phyloP scores from a whole-genome alignment of 1,284 basidiomycete genomes.

The Cryptococcus jaspeensis region DNA sequence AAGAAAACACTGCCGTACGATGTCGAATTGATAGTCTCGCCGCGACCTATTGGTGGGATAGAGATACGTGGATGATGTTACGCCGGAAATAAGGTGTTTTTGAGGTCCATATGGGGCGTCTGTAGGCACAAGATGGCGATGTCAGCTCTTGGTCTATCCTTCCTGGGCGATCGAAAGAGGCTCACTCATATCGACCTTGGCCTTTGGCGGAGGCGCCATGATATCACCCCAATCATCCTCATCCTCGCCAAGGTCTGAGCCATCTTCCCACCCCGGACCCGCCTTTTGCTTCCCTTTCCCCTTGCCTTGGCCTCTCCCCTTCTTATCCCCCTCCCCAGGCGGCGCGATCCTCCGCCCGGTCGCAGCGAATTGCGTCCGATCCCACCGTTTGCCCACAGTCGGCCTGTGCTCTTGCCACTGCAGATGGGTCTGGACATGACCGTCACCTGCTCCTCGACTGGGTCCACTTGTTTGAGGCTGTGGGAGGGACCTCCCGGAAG shows the following conservation, averaged over 20 bases:
- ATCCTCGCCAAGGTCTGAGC: conserved; percentile 53
- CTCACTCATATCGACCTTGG: conserved; percentile 57
- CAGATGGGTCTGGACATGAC: conserved; percentile 45
- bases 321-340: conserved; percentile 24
- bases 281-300: conserved; percentile 24
- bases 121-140: conserved; percentile 1
- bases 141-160: not conserved
- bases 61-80: conserved; percentile 83
- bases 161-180: not conserved
- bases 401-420: conserved; percentile 41
- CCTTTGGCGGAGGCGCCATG: conserved; percentile 78
- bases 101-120: conserved; percentile 54
- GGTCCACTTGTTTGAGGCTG: not conserved
- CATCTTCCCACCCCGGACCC: conserved; percentile 45
- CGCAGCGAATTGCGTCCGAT: conserved; percentile 77
- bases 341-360: conserved; percentile 61
- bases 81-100: conserved; percentile 75
- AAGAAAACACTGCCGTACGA: conserved; percentile 79
- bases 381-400: conserved; percentile 69
- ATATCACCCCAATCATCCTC: conserved; percentile 59
- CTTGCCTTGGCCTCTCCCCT: conserved; percentile 42
- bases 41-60: conserved; percentile 87
- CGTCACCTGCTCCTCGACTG: conserved; percentile 4
- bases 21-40: conserved; percentile 94
- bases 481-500: conserved; percentile 6